Conservation (phyloP, 2,329 filamentous ascomycete species). For the Chaetothyriales sp. region DNA sequence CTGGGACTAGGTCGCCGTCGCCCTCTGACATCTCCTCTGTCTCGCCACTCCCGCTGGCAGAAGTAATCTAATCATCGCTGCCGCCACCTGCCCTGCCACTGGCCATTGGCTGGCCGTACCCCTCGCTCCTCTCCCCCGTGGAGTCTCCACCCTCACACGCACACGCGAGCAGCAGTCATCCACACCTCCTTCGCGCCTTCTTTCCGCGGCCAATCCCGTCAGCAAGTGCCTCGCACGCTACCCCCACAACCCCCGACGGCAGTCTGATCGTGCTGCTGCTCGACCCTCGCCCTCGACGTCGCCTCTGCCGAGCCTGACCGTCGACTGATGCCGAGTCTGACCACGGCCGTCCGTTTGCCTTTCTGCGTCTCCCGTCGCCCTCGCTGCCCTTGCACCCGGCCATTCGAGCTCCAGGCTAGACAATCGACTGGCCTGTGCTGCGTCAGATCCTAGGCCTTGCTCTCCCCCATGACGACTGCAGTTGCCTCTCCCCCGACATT, state of each 20-base stretch:
- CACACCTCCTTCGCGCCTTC: background rate
- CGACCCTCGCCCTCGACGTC: background rate
- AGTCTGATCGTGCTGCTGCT: background rate
- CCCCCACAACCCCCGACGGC: background rate
- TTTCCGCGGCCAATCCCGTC: background rate
- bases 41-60: background rate
- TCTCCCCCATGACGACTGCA: constrained; percentile 42
- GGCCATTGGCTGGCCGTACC: background rate
- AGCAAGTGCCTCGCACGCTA: background rate
- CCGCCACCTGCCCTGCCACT: too few relatives aligned
- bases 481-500: constrained; percentile 50
- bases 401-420: background rate
- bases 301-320: background rate
- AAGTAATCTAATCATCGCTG: background rate
- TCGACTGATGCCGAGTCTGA: constrained; percentile 16
- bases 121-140: background rate
- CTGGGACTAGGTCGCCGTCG: too few relatives aligned
- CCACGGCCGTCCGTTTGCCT: constrained; percentile 5
- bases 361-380: constrained; percentile 2
- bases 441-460: background rate
- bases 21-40: background rate
- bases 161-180: constrained; percentile 11
- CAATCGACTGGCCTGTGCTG: background rate
- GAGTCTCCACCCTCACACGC: constrained; percentile 3
- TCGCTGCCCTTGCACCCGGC: background rate